Evolutionary conservation across 2,329 filamentous ascomycete species (phyloP).

Genomic region (Tolypocladium guangdongense): DNA sequence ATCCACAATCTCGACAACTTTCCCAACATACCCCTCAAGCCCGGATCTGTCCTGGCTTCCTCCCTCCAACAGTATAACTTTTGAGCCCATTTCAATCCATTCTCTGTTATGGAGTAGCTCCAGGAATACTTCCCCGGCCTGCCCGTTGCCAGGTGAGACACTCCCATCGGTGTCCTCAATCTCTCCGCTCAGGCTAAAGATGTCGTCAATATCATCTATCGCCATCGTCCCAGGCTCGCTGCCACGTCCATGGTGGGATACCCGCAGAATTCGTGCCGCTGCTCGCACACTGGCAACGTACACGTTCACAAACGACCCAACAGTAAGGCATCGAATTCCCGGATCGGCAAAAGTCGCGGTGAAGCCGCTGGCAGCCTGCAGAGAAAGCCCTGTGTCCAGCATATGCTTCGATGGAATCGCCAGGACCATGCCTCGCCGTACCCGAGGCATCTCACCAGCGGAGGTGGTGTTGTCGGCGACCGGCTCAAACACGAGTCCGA

Average conservation of each 20-base stretch:
- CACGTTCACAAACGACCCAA: conserved; percentile 64
- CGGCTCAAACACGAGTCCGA: conserved; percentile 60
- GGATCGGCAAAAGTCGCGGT: conserved; percentile 59
- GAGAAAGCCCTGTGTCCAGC: conserved; percentile 41
- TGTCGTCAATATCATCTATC: conserved; percentile 36
- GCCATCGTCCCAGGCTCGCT: conserved; percentile 13
- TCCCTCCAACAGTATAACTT: conserved; percentile 61
- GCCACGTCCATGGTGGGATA: conserved; percentile 22
- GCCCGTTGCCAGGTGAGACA: conserved; percentile 9
- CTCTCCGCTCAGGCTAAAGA: conserved; percentile 47
- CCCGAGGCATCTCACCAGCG: conserved; percentile 23
- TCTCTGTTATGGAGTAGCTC: conserved; percentile 60
- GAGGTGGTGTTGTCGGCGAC: conserved; percentile 1
- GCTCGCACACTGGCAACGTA: conserved; percentile 84
- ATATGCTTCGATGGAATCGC: conserved; percentile 50
- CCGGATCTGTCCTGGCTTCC: conserved; percentile 56
- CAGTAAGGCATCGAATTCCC: conserved; percentile 50
- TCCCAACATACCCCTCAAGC: conserved; percentile 63
- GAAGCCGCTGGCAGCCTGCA: conserved; percentile 57
- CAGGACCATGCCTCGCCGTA: conserved; percentile 78
- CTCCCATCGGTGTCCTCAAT: conserved; percentile 23
- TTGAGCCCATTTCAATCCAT: conserved; percentile 62
- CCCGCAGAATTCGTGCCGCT: conserved; percentile 59
- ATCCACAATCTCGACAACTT: conserved; percentile 50
- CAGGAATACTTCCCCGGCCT: conserved; percentile 44